Evolutionary conservation across 2,329 filamentous ascomycete genomes (phyloP).

Genomic region (Pseudogymnoascus pannorum): DNA sequence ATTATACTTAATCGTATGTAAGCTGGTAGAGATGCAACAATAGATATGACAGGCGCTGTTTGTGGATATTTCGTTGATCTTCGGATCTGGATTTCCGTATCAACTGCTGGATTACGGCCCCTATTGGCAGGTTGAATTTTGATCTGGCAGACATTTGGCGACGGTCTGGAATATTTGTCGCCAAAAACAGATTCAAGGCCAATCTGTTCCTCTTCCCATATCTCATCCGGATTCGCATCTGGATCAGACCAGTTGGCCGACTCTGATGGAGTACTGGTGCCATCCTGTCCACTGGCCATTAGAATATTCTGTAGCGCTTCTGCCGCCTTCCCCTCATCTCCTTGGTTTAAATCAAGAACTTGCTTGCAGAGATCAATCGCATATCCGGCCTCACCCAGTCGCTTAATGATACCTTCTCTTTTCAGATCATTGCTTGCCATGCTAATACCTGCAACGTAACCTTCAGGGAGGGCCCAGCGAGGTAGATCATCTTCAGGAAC

Average conservation of each 20-base stretch:
- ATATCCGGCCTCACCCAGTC: slow-evolving; percentile 77
- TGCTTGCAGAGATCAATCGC: slow-evolving; percentile 75
- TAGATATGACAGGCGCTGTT: slow-evolving; percentile 58
- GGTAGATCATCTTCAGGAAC: slow-evolving; percentile 97
- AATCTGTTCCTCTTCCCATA: slow-evolving; percentile 79
- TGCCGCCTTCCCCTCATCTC: slow-evolving; percentile 70
- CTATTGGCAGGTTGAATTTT: slow-evolving; percentile 51
- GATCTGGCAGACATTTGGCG: slow-evolving; percentile 61
- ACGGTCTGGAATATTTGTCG: slow-evolving; percentile 57
- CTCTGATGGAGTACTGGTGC: slow-evolving; percentile 30
- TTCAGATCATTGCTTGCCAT: slow-evolving; percentile 76
- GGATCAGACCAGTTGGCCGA: slow-evolving; percentile 32
- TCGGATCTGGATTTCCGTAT: slow-evolving; percentile 58
- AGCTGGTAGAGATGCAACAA: slow-evolving; percentile 68
- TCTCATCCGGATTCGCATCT: slow-evolving; percentile 47
- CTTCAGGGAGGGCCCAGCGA: slow-evolving; percentile 82
- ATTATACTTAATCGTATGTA: slow-evolving; percentile 90
- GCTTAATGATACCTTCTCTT: slow-evolving; percentile 73
- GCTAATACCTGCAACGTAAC: slow-evolving; percentile 82
- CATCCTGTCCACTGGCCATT: slow-evolving; percentile 39
- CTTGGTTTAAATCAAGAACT: slow-evolving; percentile 60
- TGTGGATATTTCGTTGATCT: slow-evolving; percentile 68
- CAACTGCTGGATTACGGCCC: slow-evolving; percentile 41
- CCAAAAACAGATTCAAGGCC: slow-evolving; percentile 83
- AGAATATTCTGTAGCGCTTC: slow-evolving; percentile 70